Evolutionary conservation across 2,329 filamentous ascomycete species (phyloP).

Genomic region (Drechslerella coelobrocha): DNA sequence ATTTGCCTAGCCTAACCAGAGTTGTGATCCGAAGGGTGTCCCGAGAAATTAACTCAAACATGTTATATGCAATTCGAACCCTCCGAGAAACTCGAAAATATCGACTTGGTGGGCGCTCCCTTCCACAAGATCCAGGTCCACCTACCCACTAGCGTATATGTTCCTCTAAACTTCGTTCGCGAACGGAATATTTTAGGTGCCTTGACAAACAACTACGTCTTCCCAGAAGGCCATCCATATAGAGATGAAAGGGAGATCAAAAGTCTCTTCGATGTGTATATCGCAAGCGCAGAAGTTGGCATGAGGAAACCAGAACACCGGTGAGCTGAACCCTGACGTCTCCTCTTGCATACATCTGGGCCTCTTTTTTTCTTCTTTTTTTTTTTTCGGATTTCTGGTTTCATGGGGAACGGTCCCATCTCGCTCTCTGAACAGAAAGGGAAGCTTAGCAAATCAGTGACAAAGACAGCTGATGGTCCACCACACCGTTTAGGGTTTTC

Average conservation of each 20-base stretch:
- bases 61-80: conserved; percentile 79
- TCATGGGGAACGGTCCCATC: too few relatives aligned
- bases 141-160: background rate
- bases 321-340: conserved; percentile 13
- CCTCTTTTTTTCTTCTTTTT: too few relatives aligned
- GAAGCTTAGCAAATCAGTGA: too few relatives aligned
- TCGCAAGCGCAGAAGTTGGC: conserved; percentile 84
- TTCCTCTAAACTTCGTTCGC: background rate
- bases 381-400: too few relatives aligned
- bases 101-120: conserved; percentile 66
- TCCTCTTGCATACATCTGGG: too few relatives aligned
- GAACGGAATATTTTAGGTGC: conserved; percentile 60
- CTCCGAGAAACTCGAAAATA: conserved; percentile 68
- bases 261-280: conserved; percentile 80
- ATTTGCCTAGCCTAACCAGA: conserved; percentile 23
- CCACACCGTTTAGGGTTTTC: conserved; percentile 71
- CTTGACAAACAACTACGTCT: conserved; percentile 87
- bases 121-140: background rate
- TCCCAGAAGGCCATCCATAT: conserved; percentile 75
- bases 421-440: too few relatives aligned
- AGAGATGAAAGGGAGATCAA: conserved; percentile 65
- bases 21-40: conserved; percentile 22
- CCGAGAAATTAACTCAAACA: conserved; percentile 72
- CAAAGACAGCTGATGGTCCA: background rate
- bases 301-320: conserved; percentile 83